These are phyloP conservation scores for Sugiyamaella lignohabitans DNA, from an alignment of 805 yeast genomes.

Conservation along the genomic window DNA sequence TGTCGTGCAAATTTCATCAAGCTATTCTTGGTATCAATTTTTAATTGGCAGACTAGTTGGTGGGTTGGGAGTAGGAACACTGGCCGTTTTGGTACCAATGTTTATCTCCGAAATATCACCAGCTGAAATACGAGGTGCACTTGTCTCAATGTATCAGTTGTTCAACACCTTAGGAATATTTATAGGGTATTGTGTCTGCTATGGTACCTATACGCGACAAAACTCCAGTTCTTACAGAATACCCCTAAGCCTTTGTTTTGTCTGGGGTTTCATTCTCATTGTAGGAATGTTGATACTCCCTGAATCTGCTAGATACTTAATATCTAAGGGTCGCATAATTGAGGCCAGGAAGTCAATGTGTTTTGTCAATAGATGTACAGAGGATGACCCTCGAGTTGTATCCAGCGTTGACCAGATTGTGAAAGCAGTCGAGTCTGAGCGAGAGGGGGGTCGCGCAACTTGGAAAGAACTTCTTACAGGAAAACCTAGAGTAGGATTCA, in stretches of 20 bases:
- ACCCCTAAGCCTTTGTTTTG: constrained; percentile 68
- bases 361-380: constrained; percentile 35
- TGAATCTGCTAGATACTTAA: constrained; percentile 68
- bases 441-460: constrained; percentile 42
- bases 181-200: constrained; percentile 63
- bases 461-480: constrained; percentile 49
- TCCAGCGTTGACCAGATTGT: constrained; percentile 33
- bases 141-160: constrained; percentile 72
- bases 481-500: constrained; percentile 39
- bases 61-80: constrained; percentile 72
- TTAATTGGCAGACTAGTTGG: constrained; percentile 67
- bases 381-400: constrained; percentile 30
- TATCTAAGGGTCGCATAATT: constrained; percentile 50
- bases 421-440: constrained; percentile 46
- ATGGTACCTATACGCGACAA: constrained; percentile 50
- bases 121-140: constrained; percentile 69
- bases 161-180: constrained; percentile 67
- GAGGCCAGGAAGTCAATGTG: constrained; percentile 52
- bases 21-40: constrained; percentile 36
- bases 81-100: constrained; percentile 69
- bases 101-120: constrained; percentile 81
- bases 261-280: constrained; percentile 57
- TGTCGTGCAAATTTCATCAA: constrained; percentile 41
- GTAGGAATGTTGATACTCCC: constrained; percentile 63
- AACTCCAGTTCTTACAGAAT: constrained; percentile 55